Base-by-base conservation (phyloP, 140 eudicot species). In the Stevia rebaudiana region DNA sequence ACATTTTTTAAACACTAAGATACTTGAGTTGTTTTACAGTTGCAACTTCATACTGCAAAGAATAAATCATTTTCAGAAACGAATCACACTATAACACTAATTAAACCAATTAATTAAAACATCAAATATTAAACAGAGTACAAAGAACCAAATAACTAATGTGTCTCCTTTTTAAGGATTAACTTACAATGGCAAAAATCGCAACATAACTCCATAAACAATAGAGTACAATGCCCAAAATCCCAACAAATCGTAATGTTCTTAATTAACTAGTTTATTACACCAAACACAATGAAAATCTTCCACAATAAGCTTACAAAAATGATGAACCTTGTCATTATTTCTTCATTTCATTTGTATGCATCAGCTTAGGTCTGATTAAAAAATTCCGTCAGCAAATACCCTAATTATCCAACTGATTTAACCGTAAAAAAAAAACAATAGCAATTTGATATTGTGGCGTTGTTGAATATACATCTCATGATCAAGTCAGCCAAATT, bases 1-100 rank as follows among this genome's bases (percentile, higher is more conserved):
- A 68, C 73, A 76, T 71, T 65, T 48, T 69, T 28, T 19, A 22
- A 22, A 23, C 31, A n/a, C 33, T 19, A 4, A 13, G 17, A 53
- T 35, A 15, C 28, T 11, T 47, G 6, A 25, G 40, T 25, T 13
- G 9, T 47, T 57, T 64, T 56, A 67, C 11, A 35, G 64, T 49
- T 8, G 41, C 43, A 74, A 31, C 28, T 43, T 63, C 74, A 74
- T 60, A 36, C 69, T 49, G 70, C 70, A 67, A 68, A 22, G 31
- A 22, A 13, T 56, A 17, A 30, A 56, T 15, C 63, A 7, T 56
- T 23, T 56, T 25, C 15, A 56, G 1, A 56, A 56, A 56, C 31
- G 13, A 35, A 39, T 73, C 33, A 28, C 33, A 28, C 33, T 28
- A 28, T 4, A 28, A 28, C 33, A 28, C 33, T 3, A 70, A 70